These are phyloP conservation scores for Macrocybe gigantea DNA, from an alignment of 768 basidiomycete species.

Conservation along the genomic window DNA sequence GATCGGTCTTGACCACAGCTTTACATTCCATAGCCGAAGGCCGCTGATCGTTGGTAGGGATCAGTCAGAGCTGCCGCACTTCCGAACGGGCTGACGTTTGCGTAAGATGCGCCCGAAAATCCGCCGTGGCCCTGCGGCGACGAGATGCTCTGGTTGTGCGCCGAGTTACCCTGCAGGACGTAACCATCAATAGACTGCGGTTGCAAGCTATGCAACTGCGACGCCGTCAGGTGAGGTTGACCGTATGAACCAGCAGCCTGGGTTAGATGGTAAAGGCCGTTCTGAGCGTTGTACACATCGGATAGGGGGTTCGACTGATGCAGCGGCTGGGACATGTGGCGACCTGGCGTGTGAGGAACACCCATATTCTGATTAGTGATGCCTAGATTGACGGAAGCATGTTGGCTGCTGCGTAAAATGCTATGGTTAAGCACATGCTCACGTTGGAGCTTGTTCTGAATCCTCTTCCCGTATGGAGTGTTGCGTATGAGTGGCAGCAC, in stretches of 20 bases:
- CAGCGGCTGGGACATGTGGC: slow-evolving; percentile 51
- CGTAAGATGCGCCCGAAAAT: slow-evolving; percentile 54
- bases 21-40: slow-evolving; percentile 81
- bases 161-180: slow-evolving; percentile 68
- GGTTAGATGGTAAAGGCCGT: slow-evolving; percentile 55
- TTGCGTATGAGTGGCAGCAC: slow-evolving; percentile 97
- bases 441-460: slow-evolving; percentile 96
- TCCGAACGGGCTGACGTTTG: slow-evolving; percentile 42
- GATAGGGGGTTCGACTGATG: slow-evolving; percentile 49
- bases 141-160: slow-evolving; percentile 58
- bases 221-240: slow-evolving; percentile 44
- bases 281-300: slow-evolving; percentile 62
- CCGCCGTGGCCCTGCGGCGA: slow-evolving; percentile 52
- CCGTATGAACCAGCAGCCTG: slow-evolving; percentile 48
- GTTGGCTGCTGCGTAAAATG: too few relatives aligned
- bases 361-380: slow-evolving; percentile 34
- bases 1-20: slow-evolving; percentile 16
- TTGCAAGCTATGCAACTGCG: slow-evolving; percentile 56
- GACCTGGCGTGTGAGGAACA: slow-evolving; percentile 23
- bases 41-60: slow-evolving; percentile 63
- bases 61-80: slow-evolving; percentile 55
- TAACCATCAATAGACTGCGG: slow-evolving; percentile 77
- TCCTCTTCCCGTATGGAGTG: slow-evolving; percentile 98
- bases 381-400: slow-evolving; percentile 47
- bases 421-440: slow-evolving; percentile 68